These are phyloP conservation scores for Trichothecium sympodiale DNA, from an alignment of 2,329 filamentous ascomycete genomes.

Conservation along the genomic window DNA sequence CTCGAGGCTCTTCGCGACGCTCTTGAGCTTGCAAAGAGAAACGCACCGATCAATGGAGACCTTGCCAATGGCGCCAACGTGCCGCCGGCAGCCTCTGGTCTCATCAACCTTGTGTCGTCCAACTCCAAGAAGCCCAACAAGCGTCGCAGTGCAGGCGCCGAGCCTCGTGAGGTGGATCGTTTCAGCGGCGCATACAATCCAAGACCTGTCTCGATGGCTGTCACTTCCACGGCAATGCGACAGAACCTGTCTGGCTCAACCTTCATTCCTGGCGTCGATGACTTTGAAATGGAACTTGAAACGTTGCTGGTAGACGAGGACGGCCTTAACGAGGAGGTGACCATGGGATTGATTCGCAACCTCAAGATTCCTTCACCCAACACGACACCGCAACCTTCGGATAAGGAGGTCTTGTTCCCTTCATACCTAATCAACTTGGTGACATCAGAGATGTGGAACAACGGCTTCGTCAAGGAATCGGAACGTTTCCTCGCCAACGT, in stretches of 20 bases:
- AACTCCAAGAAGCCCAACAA: constrained; percentile 94
- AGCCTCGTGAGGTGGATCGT: constrained; percentile 75
- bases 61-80: constrained; percentile 26
- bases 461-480: constrained; percentile 98
- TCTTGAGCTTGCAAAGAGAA: constrained; percentile 74
- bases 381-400: constrained; percentile 78
- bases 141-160: constrained; percentile 79
- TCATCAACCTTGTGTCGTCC: constrained; percentile 93
- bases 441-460: constrained; percentile 99
- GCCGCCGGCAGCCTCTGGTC: constrained; percentile 53
- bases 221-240: constrained; percentile 54
- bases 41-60: constrained; percentile 61
- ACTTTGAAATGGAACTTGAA: constrained; percentile 90
- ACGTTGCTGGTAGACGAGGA: constrained; percentile 90
- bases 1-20: constrained; percentile 86
- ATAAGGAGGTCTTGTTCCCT: constrained; percentile 98
- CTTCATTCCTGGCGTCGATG: constrained; percentile 74
- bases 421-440: constrained; percentile 98
- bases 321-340: constrained; percentile 91
- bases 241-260: constrained; percentile 64
- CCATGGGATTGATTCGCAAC: constrained; percentile 89
- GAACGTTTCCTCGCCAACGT: constrained; percentile 98
- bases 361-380: constrained; percentile 89
- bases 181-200: constrained; percentile 92
- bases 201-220: constrained; percentile 90